phyloP scores from a whole-genome alignment of 2,329 filamentous ascomycete species.

The Penicillium sp. region DNA sequence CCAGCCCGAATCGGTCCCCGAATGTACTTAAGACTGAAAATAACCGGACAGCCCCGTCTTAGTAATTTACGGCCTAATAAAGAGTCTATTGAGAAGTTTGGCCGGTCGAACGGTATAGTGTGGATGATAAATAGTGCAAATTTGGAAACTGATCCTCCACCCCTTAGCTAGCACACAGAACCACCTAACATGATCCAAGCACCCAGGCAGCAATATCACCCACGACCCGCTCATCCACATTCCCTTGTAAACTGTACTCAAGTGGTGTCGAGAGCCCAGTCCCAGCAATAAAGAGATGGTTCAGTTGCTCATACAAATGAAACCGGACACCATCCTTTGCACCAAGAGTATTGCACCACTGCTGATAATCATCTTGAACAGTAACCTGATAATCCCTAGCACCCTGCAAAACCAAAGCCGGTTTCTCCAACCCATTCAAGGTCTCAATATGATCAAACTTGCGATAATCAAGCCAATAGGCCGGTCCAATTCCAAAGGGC shows the following conservation, averaged over 20 bases:
- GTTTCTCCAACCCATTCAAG: background rate
- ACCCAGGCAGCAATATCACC: background rate
- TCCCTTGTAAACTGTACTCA: constrained; percentile 4
- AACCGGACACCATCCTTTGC: background rate
- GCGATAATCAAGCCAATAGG: background rate
- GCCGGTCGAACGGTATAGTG: too few species aligned
- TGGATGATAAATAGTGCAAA: too few species aligned
- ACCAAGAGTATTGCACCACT: background rate
- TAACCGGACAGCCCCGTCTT: too few species aligned
- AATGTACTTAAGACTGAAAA: too few species aligned
- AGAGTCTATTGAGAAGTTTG: too few species aligned
- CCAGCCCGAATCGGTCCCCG: too few species aligned
- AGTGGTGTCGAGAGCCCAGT: background rate
- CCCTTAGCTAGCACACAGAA: too few species aligned
- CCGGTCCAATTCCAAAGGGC: background rate
- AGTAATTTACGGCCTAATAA: too few species aligned
- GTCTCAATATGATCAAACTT: background rate
- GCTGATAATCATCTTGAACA: background rate
- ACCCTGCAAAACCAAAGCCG: background rate
- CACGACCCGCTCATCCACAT: constrained; percentile 3
- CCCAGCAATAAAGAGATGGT: constrained; percentile 5
- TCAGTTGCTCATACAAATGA: background rate
- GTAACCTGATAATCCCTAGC: constrained; percentile 7
- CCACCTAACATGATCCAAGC: too few species aligned
- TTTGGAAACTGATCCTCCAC: too few species aligned